These are phyloP conservation scores for Neofusicoccum sp. DNA, from an alignment of 2,329 filamentous ascomycete species.

Conservation along the genomic window DNA sequence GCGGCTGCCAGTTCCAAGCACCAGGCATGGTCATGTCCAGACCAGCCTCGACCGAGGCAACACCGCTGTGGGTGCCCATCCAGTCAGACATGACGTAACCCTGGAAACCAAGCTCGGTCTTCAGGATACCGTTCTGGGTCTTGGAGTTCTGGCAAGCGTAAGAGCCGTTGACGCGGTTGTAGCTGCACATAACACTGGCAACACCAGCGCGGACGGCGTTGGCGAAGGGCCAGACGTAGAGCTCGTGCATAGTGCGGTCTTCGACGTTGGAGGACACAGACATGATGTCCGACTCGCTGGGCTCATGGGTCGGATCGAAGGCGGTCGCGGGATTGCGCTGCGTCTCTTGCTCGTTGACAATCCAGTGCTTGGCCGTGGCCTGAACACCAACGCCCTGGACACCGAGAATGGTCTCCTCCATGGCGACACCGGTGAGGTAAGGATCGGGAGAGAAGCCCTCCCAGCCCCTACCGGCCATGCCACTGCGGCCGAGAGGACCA, in stretches of 20 bases:
- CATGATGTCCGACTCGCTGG: conserved; percentile 34
- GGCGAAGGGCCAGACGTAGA: conserved; percentile 77
- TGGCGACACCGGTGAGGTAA: conserved; percentile 46
- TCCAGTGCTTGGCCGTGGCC: conserved; percentile 45
- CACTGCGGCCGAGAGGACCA: conserved; percentile 44
- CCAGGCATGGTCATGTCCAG: conserved; percentile 24
- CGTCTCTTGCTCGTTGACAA: conserved; percentile 68
- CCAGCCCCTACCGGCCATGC: conserved; percentile 48
- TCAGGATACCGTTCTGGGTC: conserved; percentile 46
- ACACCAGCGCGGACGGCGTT: conserved; percentile 69
- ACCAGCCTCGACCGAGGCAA: conserved; percentile 29
- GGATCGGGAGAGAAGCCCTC: conserved; percentile 52
- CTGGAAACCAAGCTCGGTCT: conserved; percentile 47
- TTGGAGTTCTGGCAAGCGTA: conserved; percentile 48
- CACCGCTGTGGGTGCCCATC: conserved; percentile 29
- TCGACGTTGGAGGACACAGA: conserved; percentile 59
- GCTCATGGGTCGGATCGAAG: conserved; percentile 37
- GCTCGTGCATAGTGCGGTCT: conserved; percentile 71
- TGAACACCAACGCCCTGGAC: conserved; percentile 46
- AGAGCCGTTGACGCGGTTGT: conserved; percentile 38
- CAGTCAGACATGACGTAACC: conserved; percentile 28
- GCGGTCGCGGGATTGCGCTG: conserved; percentile 53
- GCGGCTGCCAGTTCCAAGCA: conserved; percentile 31
- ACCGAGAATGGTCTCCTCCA: conserved; percentile 44
- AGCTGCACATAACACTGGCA: conserved; percentile 49